A percentile compares a stretch with the other conserved stretches of the same genome.
phyloP scores from a whole-genome alignment of 345 rosid genomes.

The Draba incana region DNA sequence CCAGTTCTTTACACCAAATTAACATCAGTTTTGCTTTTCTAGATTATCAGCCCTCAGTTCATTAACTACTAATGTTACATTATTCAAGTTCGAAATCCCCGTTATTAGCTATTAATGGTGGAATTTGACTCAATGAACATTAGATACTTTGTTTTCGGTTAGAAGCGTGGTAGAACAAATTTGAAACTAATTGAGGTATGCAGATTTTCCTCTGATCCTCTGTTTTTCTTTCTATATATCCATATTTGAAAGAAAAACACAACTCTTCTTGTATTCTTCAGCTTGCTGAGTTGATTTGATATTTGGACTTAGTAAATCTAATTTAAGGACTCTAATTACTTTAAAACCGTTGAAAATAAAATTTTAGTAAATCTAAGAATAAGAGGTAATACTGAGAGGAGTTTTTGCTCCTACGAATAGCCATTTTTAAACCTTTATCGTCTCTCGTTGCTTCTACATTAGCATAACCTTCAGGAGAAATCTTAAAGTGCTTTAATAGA shows the following conservation, averaged over 20 bases:
- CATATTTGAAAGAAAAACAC: too few relatives aligned
- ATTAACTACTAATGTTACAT: too few relatives aligned
- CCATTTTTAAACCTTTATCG: conserved; percentile 24
- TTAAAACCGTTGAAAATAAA: neutral
- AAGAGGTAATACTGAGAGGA: conserved; percentile 8
- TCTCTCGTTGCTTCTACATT: conserved; percentile 16
- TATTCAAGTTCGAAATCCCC: too few relatives aligned
- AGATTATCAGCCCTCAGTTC: too few relatives aligned
- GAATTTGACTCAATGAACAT: too few relatives aligned
- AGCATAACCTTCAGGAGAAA: conserved; percentile 29
- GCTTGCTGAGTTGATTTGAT: conserved; percentile 1
- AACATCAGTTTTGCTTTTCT: too few relatives aligned
- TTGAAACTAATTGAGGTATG: conserved; percentile 1
- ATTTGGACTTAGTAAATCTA: conserved; percentile 1
- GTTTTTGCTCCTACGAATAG: conserved; percentile 13
- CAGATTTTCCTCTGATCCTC: neutral
- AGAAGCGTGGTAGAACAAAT: too few relatives aligned
- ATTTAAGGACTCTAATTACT: neutral
- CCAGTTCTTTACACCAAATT: too few relatives aligned
- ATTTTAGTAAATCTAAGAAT: neutral
- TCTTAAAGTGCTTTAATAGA: conserved; percentile 6
- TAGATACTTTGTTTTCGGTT: too few relatives aligned
- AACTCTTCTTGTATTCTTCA: neutral
- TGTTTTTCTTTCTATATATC: too few relatives aligned
- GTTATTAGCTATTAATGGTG: too few relatives aligned